These are phyloP conservation scores for Berberis vulgaris DNA, from an alignment of 164 flowering plant genomes.

Conservation along the genomic window DNA sequence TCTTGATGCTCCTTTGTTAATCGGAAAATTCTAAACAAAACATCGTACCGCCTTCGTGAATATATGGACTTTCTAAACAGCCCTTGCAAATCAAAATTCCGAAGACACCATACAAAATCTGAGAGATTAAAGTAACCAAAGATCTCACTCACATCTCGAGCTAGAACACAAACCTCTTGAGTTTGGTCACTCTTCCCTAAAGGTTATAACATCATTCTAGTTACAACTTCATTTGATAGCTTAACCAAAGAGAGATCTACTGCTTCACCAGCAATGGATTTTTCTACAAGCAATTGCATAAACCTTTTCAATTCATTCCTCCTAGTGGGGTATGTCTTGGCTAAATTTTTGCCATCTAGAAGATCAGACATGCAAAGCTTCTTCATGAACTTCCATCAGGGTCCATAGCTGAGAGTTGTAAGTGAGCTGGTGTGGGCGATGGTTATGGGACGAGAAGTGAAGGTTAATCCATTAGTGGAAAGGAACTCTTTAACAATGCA, in stretches of 20 bases:
- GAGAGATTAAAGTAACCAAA: not conserved
- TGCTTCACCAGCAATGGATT: not conserved
- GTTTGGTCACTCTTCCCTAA: not conserved
- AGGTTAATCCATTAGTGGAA: not conserved
- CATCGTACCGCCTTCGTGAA: not conserved
- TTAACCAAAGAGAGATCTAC: conserved; percentile 1
- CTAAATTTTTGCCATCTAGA: not conserved
- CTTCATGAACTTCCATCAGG: not conserved
- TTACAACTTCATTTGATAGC: not conserved
- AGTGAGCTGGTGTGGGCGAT: not conserved
- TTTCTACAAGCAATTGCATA: not conserved
- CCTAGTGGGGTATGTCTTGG: not conserved
- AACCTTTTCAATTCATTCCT: not conserved
- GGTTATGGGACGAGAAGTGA: not conserved
- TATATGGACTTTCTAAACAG: not conserved
- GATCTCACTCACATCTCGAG: conserved; percentile 1
- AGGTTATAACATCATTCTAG: not conserved
- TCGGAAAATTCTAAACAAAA: not conserved
- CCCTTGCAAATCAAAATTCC: conserved; percentile 5
- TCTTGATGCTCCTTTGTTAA: not conserved
- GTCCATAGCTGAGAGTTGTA: not conserved
- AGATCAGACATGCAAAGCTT: not conserved
- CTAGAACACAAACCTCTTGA: not conserved
- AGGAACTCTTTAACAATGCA: not conserved
- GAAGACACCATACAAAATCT: not conserved